phyloP scores from a whole-genome alignment of 2,329 filamentous ascomycete species.

The Volutella citrinella region DNA sequence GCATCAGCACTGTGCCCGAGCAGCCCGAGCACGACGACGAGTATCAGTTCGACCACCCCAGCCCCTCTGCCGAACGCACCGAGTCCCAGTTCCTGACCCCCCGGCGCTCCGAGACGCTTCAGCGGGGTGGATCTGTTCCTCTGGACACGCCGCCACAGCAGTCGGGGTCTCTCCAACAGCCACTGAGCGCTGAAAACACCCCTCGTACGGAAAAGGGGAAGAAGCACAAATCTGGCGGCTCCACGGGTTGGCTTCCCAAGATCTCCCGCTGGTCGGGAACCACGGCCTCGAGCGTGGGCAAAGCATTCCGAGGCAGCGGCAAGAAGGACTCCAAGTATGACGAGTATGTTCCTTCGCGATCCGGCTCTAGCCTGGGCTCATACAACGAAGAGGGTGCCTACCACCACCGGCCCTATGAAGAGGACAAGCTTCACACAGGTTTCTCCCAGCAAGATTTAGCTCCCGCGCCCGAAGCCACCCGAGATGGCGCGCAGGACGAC shows the following conservation, averaged over 20 bases:
- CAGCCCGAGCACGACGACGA: slow-evolving; percentile 79
- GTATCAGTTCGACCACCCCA: slow-evolving; percentile 51
- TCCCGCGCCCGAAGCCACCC: slow-evolving; percentile 20
- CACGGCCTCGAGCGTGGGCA: slow-evolving; percentile 81
- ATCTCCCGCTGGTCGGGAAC: slow-evolving; percentile 98
- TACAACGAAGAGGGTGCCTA: slow-evolving; percentile 59
- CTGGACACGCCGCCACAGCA: slow-evolving; percentile 58
- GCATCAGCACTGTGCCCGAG: slow-evolving; percentile 87
- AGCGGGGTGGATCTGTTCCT: slow-evolving; percentile 52
- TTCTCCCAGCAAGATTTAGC: slow-evolving; percentile 52
- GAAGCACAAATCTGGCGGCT: slow-evolving; percentile 85
- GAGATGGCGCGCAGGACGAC: slow-evolving; percentile 35
- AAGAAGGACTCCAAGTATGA: slow-evolving; percentile 59
- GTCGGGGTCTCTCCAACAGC: slow-evolving; percentile 30
- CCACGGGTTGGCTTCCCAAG: slow-evolving; percentile 79
- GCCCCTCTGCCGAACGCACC: slow-evolving; percentile 35
- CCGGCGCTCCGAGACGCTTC: slow-evolving; percentile 42
- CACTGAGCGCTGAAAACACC: slow-evolving; percentile 73
- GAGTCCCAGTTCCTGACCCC: slow-evolving; percentile 60
- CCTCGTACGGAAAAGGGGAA: slow-evolving; percentile 70
- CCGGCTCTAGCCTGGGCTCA: slow-evolving; percentile 69
- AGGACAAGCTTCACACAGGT: slow-evolving; percentile 58
- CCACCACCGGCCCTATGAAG: slow-evolving; percentile 52
- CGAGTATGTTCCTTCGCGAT: slow-evolving; percentile 65
- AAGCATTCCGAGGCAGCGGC: slow-evolving; percentile 68